Base-by-base conservation (phyloP, 306 rosid genomes). In the Calophaca sinica region DNA sequence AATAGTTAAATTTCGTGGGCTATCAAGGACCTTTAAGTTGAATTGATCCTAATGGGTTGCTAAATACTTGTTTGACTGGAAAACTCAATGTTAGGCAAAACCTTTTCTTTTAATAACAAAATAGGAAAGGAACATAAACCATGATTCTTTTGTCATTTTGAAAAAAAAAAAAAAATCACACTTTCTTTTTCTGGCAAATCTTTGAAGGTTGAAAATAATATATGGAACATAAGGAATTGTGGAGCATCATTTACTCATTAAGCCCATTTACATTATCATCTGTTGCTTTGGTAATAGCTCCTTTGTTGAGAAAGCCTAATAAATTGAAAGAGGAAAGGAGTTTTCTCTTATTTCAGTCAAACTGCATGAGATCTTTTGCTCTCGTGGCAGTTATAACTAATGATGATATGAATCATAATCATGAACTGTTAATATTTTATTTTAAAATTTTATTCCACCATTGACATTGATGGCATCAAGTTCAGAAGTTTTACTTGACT, bases 251-350 rank as follows among this genome's bases (percentile, higher is more conserved):
- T 60, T 39, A 8, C 46, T 65, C 46, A 39, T 68, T 53, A 62
- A 64, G 39, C 26, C 69, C 41, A 32, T 44, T 15, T 62, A 65
- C 68, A 14, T 35, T 54, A 11, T 78, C 65, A 58, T 46, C 62
- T 73, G 15, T 38, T 57, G 44, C 62, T 36, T 35, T 14, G 36
- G 49, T 33, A 15, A 52, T 26, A 42, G 39, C 39, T 62, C 41
- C 15, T 29, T 29, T 32, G 36, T 41, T 12, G 59, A 26, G 46
- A 70, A 62, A 62, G 51, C 67, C 7, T 8, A 52, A 42, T 62
- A 51, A 29, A 5, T 79, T 41, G 65, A 11, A 70, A 11, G 3
- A 62, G 45, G 54, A 36, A 32, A 2, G 11, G 26, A 20, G 26
- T 20, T 20, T 20, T 20, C 26, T 20, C 26, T 20, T 20, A 20